Percentiles rank a stretch among this genome's conserved stretches.
Conservation (phyloP, 2,329 filamentous ascomycete genomes). For the Cryphonectria nitschkei region DNA sequence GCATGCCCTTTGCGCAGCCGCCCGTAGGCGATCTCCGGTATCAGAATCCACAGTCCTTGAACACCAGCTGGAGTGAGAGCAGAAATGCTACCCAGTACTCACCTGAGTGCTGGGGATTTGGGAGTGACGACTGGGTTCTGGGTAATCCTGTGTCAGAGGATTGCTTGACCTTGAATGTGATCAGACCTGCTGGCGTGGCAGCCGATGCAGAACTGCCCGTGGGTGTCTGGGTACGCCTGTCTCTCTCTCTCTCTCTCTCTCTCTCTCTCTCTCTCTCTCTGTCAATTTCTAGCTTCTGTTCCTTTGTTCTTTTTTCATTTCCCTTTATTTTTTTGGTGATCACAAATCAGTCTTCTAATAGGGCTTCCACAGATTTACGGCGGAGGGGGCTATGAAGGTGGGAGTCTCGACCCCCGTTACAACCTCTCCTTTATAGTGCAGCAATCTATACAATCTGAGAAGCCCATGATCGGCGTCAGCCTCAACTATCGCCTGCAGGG, state of each 20-base stretch:
- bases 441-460: slow-evolving; percentile 38
- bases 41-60: slow-evolving; percentile 33
- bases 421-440: slow-evolving; percentile 60
- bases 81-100: slow-evolving; percentile 50
- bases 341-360: neutral
- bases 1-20: slow-evolving; percentile 58
- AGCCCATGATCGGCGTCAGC: slow-evolving; percentile 47
- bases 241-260: neutral
- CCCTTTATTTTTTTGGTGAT: neutral
- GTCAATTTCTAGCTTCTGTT: neutral
- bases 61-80: slow-evolving; percentile 47
- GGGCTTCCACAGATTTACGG: slow-evolving; percentile 52
- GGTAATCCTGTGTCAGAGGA: slow-evolving; percentile 49
- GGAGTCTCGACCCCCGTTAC: slow-evolving; percentile 50
- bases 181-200: slow-evolving; percentile 55
- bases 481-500: slow-evolving; percentile 52
- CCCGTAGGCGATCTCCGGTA: slow-evolving; percentile 43
- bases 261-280: neutral
- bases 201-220: slow-evolving; percentile 33
- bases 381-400: slow-evolving; percentile 37
- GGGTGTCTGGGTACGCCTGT: slow-evolving; percentile 12
- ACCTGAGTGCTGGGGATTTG: slow-evolving; percentile 55
- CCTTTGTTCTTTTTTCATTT: too few species aligned
- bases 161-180: slow-evolving; percentile 65
- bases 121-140: slow-evolving; percentile 31